These are phyloP conservation scores for Castanea mollissima DNA, from an alignment of 306 rosid genomes.

Conservation along the genomic window DNA sequence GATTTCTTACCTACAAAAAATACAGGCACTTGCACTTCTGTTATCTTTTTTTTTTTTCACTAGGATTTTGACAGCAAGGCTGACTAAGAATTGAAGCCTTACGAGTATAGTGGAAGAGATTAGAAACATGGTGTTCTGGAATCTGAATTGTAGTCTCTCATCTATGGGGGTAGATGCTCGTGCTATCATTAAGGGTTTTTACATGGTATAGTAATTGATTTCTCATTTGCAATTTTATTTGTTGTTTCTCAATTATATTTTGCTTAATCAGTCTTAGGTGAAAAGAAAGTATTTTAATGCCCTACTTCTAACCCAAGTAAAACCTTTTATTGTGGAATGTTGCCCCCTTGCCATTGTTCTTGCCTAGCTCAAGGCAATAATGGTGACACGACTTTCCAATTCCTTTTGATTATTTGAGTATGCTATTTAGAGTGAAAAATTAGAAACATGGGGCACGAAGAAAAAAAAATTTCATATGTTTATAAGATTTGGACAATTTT, in stretches of 20 bases:
- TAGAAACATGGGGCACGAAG: too few relatives aligned
- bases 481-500: too few relatives aligned
- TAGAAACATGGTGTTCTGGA: constrained; percentile 5
- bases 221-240: background rate
- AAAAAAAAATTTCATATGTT: too few relatives aligned
- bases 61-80: constrained; percentile 8
- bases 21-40: constrained; percentile 7
- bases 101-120: constrained; percentile 13
- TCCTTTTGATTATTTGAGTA: too few relatives aligned
- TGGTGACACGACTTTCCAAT: too few relatives aligned
- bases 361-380: too few relatives aligned
- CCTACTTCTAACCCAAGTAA: too few relatives aligned
- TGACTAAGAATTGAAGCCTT: constrained; percentile 18
- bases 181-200: constrained; percentile 6
- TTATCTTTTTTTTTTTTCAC: constrained; percentile 2
- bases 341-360: too few relatives aligned
- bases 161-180: background rate
- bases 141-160: constrained; percentile 5
- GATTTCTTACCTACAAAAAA: constrained; percentile 10
- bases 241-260: background rate
- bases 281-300: background rate
- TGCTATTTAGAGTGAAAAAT: too few relatives aligned
- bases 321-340: too few relatives aligned
- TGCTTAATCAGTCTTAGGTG: too few relatives aligned
- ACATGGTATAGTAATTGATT: constrained; percentile 20